Conservation (phyloP, 1,284 basidiomycete genomes). For the Trametes polyzona region DNA sequence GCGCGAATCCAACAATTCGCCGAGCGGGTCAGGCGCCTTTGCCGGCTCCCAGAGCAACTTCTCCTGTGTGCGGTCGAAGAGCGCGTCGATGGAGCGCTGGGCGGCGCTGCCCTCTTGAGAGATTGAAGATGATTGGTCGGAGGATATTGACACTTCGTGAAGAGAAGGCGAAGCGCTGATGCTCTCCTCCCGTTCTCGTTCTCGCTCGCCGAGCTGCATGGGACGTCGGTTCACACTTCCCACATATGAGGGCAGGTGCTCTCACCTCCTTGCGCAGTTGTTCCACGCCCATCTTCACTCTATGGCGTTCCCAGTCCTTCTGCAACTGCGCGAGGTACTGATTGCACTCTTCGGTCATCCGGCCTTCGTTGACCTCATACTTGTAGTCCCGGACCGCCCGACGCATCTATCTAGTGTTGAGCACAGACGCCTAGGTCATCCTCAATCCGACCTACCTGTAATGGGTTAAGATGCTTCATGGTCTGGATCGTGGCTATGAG, state of each 20-base stretch:
- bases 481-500: slow-evolving; percentile 91
- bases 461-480: slow-evolving; percentile 85
- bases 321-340: slow-evolving; percentile 94
- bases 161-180: slow-evolving; percentile 48
- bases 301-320: slow-evolving; percentile 93
- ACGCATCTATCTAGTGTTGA: slow-evolving; percentile 65
- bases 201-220: slow-evolving; percentile 64
- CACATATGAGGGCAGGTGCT: not conserved
- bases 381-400: slow-evolving; percentile 93
- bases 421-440: not conserved
- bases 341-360: slow-evolving; percentile 93
- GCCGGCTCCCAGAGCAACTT: slow-evolving; percentile 77
- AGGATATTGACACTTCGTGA: slow-evolving; percentile 43
- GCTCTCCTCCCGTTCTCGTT: slow-evolving; percentile 59
- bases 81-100: slow-evolving; percentile 70
- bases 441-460: slow-evolving; percentile 63
- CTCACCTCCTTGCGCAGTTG: slow-evolving; percentile 77
- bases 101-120: slow-evolving; percentile 40
- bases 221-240: not conserved
- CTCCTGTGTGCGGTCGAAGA: slow-evolving; percentile 74
- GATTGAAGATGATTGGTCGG: slow-evolving; percentile 35
- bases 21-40: slow-evolving; percentile 77
- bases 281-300: slow-evolving; percentile 82
- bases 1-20: slow-evolving; percentile 88
- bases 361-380: slow-evolving; percentile 91